Base-by-base conservation (phyloP, 2,329 filamentous ascomycete genomes). In the Sodiomyces alkalinus region DNA sequence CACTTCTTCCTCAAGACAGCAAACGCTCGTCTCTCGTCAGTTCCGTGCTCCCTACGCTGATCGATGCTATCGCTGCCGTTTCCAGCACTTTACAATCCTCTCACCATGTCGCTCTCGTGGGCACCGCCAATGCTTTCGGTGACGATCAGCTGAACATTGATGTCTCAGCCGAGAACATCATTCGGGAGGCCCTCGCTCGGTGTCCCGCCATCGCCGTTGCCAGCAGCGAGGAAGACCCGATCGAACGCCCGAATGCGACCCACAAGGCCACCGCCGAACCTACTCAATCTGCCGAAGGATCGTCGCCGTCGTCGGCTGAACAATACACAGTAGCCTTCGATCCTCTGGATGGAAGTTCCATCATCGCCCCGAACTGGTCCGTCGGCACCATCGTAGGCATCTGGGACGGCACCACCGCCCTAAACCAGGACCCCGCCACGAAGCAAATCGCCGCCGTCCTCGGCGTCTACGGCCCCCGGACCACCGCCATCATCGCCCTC, bases 271-370 rank as follows among this genome's bases (percentile, higher is more conserved):
- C 9, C 2, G 21, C n/a, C 17, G n/a, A n/a, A n/a, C n/a, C n/a
- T n/a, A n/a, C n/a, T n/a, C n/a, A n/a, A n/a, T 8, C 19, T 6
- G 17, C 8, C 19, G 3, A 8, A 4, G 7, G 17, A 4, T 12
- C 22, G 4, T 6, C 20, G 11, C 29, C 29, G 2, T 12, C 19
- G 6, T n/a, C 28, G 10, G 17, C 9, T 12, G 62, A 71, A 38
- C 41, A 49, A 17, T 75, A 75, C 46, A 63, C 68, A 0, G 47
- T 74, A 7, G 69, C 68, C 0, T 76, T 75, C 38, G 71, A 76
- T 38, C 71, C 71, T 0, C 58, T 76, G 0, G 71, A 76, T 38
- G 71, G 71, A 8, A 70, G 64, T 45, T 74, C 65, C 35, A 70
- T 71, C 39, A 68, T 71, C 23, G 62, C 54, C 1, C 55, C 66